These are phyloP conservation scores for Monilinia fructigena DNA, from an alignment of 2,329 filamentous ascomycete species.

Conservation along the genomic window DNA sequence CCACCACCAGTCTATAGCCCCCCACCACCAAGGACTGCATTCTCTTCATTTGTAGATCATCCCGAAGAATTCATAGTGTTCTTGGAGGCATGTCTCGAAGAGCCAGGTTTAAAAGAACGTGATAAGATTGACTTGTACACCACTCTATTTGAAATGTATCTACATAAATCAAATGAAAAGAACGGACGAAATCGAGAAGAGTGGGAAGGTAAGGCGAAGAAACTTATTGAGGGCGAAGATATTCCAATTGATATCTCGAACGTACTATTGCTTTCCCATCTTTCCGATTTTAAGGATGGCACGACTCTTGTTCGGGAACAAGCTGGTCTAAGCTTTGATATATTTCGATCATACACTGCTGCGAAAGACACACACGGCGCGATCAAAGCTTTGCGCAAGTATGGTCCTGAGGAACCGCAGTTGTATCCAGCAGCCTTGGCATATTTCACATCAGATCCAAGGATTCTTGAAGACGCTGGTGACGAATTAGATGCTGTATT, in stretches of 20 bases:
- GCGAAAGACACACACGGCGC: conserved; percentile 89
- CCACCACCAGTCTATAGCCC: conserved; percentile 63
- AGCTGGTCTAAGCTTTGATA: conserved; percentile 86
- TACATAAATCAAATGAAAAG: conserved; percentile 79
- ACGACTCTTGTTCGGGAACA: conserved; percentile 92
- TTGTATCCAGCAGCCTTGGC: conserved; percentile 89
- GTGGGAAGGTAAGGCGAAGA: conserved; percentile 91
- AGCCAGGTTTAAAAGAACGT: conserved; percentile 66
- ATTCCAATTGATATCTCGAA: conserved; percentile 92
- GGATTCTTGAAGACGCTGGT: conserved; percentile 81
- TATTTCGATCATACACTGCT: conserved; percentile 92
- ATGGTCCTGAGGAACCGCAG: conserved; percentile 85
- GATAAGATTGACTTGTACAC: conserved; percentile 88
- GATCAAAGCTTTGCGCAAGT: conserved; percentile 85
- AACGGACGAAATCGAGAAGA: conserved; percentile 68
- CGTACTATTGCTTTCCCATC: conserved; percentile 85
- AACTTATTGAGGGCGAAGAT: conserved; percentile 76
- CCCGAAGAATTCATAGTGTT: conserved; percentile 89
- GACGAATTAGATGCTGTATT: conserved; percentile 80
- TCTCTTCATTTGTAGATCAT: conserved; percentile 95
- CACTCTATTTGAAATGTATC: conserved; percentile 96
- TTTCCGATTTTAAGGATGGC: conserved; percentile 86
- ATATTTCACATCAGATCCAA: conserved; percentile 85
- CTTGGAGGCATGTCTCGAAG: conserved; percentile 79
- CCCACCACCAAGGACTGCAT: conserved; percentile 83